Percentiles rank a stretch among this genome's conserved stretches.
These are phyloP conservation scores for Kuraishia piskuri DNA, from an alignment of 805 yeast species.

Conservation along the genomic window DNA sequence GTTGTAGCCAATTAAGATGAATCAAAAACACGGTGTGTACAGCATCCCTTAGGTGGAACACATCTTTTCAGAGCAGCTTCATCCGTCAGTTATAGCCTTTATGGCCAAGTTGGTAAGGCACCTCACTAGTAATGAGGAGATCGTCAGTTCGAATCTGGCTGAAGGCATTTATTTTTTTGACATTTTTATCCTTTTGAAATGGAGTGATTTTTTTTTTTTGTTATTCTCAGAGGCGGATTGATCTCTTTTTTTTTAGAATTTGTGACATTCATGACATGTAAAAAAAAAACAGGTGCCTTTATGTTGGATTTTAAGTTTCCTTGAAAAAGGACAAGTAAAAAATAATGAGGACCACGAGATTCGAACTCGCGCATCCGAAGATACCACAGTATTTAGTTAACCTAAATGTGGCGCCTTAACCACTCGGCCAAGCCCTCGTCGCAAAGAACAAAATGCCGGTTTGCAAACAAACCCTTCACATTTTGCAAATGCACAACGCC, in stretches of 20 bases:
- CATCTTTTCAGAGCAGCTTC: too few relatives aligned
- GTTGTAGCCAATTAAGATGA: too few relatives aligned
- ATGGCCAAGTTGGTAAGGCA: slow-evolving; percentile 28
- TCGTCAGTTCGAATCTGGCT: slow-evolving; percentile 26
- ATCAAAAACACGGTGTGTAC: too few relatives aligned
- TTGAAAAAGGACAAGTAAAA: slow-evolving; percentile 12
- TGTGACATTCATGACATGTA: neutral
- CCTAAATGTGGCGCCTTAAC: slow-evolving; percentile 25
- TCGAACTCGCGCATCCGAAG: slow-evolving; percentile 15
- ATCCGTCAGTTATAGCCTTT: slow-evolving; percentile 12
- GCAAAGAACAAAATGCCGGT: neutral
- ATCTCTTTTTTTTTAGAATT: neutral
- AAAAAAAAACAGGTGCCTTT: neutral
- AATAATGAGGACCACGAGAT: slow-evolving; percentile 14
- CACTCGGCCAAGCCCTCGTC: slow-evolving; percentile 30
- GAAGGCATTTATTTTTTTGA: slow-evolving; percentile 16
- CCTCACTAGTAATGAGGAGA: slow-evolving; percentile 27
- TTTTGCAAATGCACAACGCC: neutral
- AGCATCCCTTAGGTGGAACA: too few relatives aligned
- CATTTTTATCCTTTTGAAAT: too few relatives aligned
- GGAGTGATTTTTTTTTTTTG: neutral
- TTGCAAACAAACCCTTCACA: neutral
- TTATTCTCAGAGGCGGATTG: too few relatives aligned
- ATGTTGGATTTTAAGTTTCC: too few relatives aligned
- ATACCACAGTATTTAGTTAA: slow-evolving; percentile 10